Percentiles rank a stretch among this genome's conserved stretches.
phyloP scores from a whole-genome alignment of 1,284 basidiomycete genomes.

The Moesziomyces sp. region DNA sequence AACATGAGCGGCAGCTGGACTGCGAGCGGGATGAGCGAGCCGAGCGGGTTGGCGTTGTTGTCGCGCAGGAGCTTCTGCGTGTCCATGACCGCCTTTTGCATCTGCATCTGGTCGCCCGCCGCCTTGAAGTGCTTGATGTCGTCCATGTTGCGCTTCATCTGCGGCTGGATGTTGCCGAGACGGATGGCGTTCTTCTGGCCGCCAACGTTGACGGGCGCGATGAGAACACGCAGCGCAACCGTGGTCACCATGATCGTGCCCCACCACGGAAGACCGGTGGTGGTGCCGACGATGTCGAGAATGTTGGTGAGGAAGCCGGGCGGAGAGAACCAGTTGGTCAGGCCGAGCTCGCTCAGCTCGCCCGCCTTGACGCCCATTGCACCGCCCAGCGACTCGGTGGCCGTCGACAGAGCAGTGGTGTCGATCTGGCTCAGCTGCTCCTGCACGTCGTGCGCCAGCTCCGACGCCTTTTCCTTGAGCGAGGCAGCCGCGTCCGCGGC shows the following conservation, averaged over 20 bases:
- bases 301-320: slow-evolving; percentile 73
- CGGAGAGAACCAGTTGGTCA: slow-evolving; percentile 72
- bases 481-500: slow-evolving; percentile 26
- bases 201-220: slow-evolving; percentile 79
- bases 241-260: slow-evolving; percentile 77
- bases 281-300: slow-evolving; percentile 79
- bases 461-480: slow-evolving; percentile 17
- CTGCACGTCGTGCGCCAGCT: slow-evolving; percentile 11
- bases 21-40: slow-evolving; percentile 75
- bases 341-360: slow-evolving; percentile 81
- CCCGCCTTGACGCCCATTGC: slow-evolving; percentile 74
- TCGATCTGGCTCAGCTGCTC: slow-evolving; percentile 34
- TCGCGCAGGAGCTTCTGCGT: slow-evolving; percentile 77
- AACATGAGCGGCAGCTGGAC: slow-evolving; percentile 82
- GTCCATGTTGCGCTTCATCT: slow-evolving; percentile 74
- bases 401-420: slow-evolving; percentile 29
- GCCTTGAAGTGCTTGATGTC: slow-evolving; percentile 71
- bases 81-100: slow-evolving; percentile 73
- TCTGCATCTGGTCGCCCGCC: slow-evolving; percentile 72
- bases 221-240: slow-evolving; percentile 75
- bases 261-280: slow-evolving; percentile 72
- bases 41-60: slow-evolving; percentile 77
- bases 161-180: slow-evolving; percentile 76
- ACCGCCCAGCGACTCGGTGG: slow-evolving; percentile 35
- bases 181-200: slow-evolving; percentile 77